Evolutionary conservation across 257 asterid genomes (phyloP).

Genomic region (Scutellaria galericulata): DNA sequence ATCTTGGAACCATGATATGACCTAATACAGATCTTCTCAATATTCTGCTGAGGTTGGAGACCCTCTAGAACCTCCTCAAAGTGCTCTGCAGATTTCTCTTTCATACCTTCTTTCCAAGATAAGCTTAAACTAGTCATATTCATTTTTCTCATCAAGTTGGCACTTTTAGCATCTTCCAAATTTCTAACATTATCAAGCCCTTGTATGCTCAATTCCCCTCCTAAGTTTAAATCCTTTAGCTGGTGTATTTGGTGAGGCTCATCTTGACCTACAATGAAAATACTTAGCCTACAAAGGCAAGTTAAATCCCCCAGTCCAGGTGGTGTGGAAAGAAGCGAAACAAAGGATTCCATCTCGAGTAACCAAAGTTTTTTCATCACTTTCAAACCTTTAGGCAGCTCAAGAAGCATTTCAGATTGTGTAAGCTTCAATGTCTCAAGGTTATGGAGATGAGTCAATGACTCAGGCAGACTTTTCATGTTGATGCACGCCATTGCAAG

Average conservation of each 20-base stretch:
- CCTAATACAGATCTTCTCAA: no score
- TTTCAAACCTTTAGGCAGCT: conserved; percentile 35
- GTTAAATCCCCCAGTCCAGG: conserved; percentile 33
- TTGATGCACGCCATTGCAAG: background rate
- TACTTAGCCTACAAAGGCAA: conserved; percentile 29
- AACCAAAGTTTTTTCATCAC: conserved; percentile 36
- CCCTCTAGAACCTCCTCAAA: no score
- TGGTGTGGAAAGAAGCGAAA: conserved; percentile 33
- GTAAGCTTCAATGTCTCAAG: conserved; percentile 39
- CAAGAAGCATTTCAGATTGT: background rate
- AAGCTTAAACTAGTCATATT: no score
- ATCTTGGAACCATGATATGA: no score
- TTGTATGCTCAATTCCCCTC: conserved; percentile 28
- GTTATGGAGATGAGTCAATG: conserved; percentile 32
- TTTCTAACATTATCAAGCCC: conserved; percentile 35
- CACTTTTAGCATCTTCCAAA: no score
- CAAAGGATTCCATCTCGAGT: background rate
- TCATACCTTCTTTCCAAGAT: no score
- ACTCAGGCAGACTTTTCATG: conserved; percentile 22
- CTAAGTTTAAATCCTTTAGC: conserved; percentile 33
- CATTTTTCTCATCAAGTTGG: no score
- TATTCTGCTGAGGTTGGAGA: no score
- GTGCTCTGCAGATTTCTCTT: no score
- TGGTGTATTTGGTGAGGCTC: conserved; percentile 32
- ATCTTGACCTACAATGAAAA: conserved; percentile 40